Base-by-base conservation (phyloP, 1,139 yeast species). In the Geotrichum carabidarum region DNA sequence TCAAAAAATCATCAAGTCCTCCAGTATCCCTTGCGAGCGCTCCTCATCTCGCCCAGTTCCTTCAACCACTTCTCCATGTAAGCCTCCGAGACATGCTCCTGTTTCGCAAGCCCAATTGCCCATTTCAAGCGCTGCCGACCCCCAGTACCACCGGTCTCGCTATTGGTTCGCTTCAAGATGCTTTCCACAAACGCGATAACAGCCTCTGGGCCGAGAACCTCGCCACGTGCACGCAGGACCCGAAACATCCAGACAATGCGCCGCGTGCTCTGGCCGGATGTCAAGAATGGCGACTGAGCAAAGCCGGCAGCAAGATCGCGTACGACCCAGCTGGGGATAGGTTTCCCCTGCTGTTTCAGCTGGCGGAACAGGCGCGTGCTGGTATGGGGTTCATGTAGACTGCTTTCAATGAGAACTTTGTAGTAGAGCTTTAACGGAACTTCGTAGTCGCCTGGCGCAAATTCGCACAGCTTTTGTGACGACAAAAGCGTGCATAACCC, bases 41-140 rank as follows among this genome's bases (percentile, higher is more conserved):
- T n/a, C 14, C 40, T 31, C 57, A 54, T 51, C 12, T 55, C 54
- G 41, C 44, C 45, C 17, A 55, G 27, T 12, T 50, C 48, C 14
- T 14, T 32, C n/a, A 55, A 31, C 64, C 64, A 62, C 11, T 35
- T 48, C 4, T 54, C 50, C 12, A 58, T 43, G 22, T 44, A 48
- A n/a, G 36, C 42, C 12, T 54, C 56, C 4, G 59, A 35, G n/a
- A 62, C 63, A 8, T 54, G 48, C 48, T 60, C 62, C 11, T 44
- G 48, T 38, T 51, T 57, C 1, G 65, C 65, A 36, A 62, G 32
- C n/a, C 57, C 55, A 18, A 62, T 48, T 12, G 64, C 64, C 64
- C 64, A 62, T 27, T 50, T 34, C 14, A 62, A 56, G 17, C 65
- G 51, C 32, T 49, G 51, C 12, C 58, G 52, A 38, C 63, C 58